Evolutionary conservation across 148 eudicot genomes (phyloP), one percentile per base, ranked within the genome.

Genomic region (Camellia granthamiana): DNA sequence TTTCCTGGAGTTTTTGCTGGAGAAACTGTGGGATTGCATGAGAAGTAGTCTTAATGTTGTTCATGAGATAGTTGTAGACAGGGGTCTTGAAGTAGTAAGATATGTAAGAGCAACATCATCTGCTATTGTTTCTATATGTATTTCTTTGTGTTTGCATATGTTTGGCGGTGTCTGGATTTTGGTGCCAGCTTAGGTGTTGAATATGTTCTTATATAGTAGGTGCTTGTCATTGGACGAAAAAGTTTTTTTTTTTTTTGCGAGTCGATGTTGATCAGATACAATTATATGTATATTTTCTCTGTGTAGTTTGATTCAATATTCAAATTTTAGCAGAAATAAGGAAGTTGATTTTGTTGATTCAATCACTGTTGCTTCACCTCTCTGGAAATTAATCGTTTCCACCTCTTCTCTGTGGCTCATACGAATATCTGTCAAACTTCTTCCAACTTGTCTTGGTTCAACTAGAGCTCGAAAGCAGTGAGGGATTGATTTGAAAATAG

Each of bases 61-160:
- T 72, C 84, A 87, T 4, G 90, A 88, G 51, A 89, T 81, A 19
- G 82, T 88, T 66, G 76, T 90, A 14, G 93, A 88, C 63, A 85
- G 78, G 46, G 90, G 94, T 49, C 67, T 69, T 41, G 86, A 85
- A 74, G 92, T 88, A 8, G 77, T 86, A 47, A 84, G 88, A 73
- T 92, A 84, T 79, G 84, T 83, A 71, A 82, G 86, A 21, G 89
- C 85, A 58, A 92, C 84, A 78, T 89, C 96, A 67, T 89, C 88
- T 68, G 84, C 88, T 9, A 82, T 92, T 81, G 87, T 84, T 19
- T 83, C 91, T 11, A 51, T 97, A 41, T 94, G 94, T 70, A 80
- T 97, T 16, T 86, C 96, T 14, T 42, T 97, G 47, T 97, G 93
- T 81, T 87, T 97, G 85, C 95, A 92, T 78, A 80, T 92, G 47